Conservation (phyloP, 2,329 filamentous ascomycete species). For the Leptographium lundbergii region DNA sequence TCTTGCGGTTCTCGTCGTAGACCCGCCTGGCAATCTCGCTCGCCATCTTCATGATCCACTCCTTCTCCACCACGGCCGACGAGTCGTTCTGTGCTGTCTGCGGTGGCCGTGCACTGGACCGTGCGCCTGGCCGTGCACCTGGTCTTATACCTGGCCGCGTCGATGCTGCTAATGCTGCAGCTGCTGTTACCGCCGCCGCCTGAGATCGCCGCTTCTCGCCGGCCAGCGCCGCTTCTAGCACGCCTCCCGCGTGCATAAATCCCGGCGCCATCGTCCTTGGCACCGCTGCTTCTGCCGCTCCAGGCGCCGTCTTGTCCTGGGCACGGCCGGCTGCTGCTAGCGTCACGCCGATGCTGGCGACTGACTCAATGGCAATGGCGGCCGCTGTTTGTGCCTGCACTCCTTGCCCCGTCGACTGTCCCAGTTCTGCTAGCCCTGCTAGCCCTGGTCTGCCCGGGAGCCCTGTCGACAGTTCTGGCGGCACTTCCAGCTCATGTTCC, state of each 20-base stretch:
- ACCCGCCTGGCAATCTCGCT: conserved; percentile 80
- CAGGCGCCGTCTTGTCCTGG: neutral
- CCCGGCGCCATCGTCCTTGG: neutral
- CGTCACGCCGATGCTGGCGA: conserved; percentile 4
- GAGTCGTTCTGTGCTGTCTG: conserved; percentile 23
- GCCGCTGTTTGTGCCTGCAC: neutral
- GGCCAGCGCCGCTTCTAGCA: neutral
- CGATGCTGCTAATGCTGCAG: neutral
- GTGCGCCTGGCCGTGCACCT: neutral
- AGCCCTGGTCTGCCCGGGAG: too few species aligned
- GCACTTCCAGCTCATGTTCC: conserved; percentile 39
- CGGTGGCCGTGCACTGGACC: neutral
- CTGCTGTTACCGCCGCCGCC: neutral
- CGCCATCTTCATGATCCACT: conserved; percentile 88
- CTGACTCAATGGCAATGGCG: neutral
- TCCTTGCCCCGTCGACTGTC: neutral
- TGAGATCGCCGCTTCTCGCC: neutral
- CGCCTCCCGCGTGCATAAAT: neutral
- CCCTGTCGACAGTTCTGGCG: neutral
- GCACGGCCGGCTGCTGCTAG: neutral
- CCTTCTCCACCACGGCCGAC: conserved; percentile 59
- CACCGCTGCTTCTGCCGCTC: neutral
- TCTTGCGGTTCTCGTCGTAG: conserved; percentile 66
- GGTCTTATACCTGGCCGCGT: neutral
- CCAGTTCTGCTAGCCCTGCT: neutral